Base-by-base conservation (phyloP, 176 grass and related monocot genomes). In the Poa pratensis region DNA sequence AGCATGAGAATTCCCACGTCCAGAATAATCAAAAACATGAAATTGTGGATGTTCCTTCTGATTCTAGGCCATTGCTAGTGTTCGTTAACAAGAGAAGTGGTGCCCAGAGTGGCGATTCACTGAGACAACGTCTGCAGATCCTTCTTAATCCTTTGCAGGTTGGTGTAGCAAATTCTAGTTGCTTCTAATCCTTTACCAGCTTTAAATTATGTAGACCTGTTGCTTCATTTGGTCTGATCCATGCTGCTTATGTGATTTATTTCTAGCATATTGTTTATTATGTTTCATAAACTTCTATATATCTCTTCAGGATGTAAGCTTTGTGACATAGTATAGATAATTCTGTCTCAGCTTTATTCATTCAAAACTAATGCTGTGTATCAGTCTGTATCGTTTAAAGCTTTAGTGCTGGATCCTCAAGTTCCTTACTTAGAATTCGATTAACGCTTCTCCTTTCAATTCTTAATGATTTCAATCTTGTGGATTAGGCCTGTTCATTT, bases 81-180 rank as follows among this genome's bases (percentile, higher is more conserved):
- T 97, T 97, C 24, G 80, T 97, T 66, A 97, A 97, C 90, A 97
- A 97, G 88, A 94, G 83, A 93, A 97, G 94, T 64, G 94, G 94
- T 75, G 90, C 90, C 7, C 94, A 97, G 80, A 80, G 80, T 26
- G 94, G 94, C 19, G 88, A 87, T 46, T 92, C 87, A 84, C 66
- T 97, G 85, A 94, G 88, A 81, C 90, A 85, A 35, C 92, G 90
- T 72, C 66, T 97, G 23, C 84, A 92, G 78, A 90, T 97, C 81
- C 94, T 97, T 83, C 87, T 97, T 73, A 97, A 97, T 88, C 94
- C 94, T 42, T 48, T 92, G 57, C 94, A 97, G 94, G 94, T 94
- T 86, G 34, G 78, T 62, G 16, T 68, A 64, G 68, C 66, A 78
- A 40, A 32, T 61, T 61, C 24, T 80, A 43, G 23, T 34, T 75